Conservation (phyloP, 2,329 filamentous ascomycete species). For the Ceratocystis cubensis region DNA sequence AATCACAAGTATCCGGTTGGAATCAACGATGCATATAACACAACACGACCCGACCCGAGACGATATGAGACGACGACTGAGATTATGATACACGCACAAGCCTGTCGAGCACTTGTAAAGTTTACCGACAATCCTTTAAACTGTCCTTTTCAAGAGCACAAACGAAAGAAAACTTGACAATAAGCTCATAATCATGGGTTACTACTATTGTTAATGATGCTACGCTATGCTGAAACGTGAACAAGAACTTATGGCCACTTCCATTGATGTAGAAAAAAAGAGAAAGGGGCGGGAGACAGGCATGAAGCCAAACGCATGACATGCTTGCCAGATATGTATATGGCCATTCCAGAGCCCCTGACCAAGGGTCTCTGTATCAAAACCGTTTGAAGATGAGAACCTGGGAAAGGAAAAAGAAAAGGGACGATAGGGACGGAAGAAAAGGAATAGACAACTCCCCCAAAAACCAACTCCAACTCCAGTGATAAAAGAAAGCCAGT, state of each 20-base stretch:
- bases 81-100: background rate
- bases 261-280: background rate
- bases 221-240: conserved; percentile 9
- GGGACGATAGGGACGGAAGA: conserved; percentile 12
- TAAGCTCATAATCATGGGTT: background rate
- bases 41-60: background rate
- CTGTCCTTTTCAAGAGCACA: background rate
- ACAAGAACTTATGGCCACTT: background rate
- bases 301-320: background rate
- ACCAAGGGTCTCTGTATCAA: background rate
- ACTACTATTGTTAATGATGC: conserved; percentile 2
- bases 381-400: background rate
- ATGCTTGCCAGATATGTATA: background rate
- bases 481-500: conserved; percentile 15
- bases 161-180: background rate
- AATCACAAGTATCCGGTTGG: background rate
- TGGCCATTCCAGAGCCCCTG: background rate
- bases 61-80: background rate
- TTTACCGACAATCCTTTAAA: background rate
- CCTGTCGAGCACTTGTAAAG: background rate
- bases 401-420: background rate
- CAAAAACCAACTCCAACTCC: conserved; percentile 23
- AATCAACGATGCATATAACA: background rate
- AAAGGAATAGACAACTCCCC: conserved; percentile 13
- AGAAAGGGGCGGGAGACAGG: conserved; percentile 1